phyloP scores from a whole-genome alignment of 23 red algal species.

The Chondrus crispus region DNA sequence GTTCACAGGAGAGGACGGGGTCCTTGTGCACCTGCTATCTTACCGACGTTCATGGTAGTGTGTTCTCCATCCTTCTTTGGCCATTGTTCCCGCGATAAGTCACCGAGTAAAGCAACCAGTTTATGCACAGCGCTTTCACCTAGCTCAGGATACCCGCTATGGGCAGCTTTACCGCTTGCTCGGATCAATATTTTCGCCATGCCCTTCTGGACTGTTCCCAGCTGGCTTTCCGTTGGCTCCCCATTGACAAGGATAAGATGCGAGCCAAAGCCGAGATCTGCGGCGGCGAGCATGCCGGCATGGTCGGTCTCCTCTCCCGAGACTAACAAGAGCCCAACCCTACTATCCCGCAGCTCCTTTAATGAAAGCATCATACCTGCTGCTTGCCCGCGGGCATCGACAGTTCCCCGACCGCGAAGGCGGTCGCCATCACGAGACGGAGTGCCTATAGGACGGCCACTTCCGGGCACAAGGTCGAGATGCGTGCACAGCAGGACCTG shows the following conservation, averaged over 20 bases:
- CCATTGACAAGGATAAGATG: constrained; percentile 41
- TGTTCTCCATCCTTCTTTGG: not conserved
- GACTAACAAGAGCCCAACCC: constrained; percentile 48
- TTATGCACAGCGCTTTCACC: constrained; percentile 31
- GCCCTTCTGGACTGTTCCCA: constrained; percentile 39
- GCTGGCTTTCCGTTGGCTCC: constrained; percentile 39
- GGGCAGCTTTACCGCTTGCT: constrained; percentile 30
- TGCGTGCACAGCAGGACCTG: constrained; percentile 59
- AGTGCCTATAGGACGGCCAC: not conserved
- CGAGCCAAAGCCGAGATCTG: not conserved
- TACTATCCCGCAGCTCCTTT: not conserved
- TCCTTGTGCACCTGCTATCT: constrained; percentile 17
- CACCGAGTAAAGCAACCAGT: constrained; percentile 17
- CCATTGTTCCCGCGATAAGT: not conserved
- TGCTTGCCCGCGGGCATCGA: constrained; percentile 67
- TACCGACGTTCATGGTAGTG: constrained; percentile 47
- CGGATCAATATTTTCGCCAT: constrained; percentile 7
- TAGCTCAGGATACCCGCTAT: constrained; percentile 55
- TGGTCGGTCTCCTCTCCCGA: constrained; percentile 68
- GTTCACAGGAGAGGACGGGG: too few relatives aligned
- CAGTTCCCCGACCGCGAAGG: constrained; percentile 37
- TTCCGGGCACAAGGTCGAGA: constrained; percentile 54
- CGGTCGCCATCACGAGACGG: not conserved
- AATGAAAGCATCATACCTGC: constrained; percentile 48
- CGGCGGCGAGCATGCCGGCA: constrained; percentile 29